These are phyloP conservation scores for Pholiota conissans DNA, from an alignment of 768 basidiomycete genomes.

Conservation along the genomic window DNA sequence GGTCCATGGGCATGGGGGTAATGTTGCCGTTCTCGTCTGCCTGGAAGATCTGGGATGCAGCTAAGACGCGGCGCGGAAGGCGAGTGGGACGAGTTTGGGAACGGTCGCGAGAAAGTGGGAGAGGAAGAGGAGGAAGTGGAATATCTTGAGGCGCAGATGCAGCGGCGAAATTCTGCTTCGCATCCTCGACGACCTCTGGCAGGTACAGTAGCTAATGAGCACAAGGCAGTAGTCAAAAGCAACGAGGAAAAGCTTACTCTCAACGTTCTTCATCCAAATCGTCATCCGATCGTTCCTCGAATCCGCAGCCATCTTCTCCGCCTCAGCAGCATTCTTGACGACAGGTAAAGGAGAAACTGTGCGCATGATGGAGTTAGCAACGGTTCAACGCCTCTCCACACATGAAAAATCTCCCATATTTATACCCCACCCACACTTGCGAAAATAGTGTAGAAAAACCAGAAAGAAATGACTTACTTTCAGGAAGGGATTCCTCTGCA, in stretches of 20 bases:
- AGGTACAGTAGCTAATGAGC: constrained; percentile 11
- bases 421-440: neutral
- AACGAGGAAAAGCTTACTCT: constrained; percentile 51
- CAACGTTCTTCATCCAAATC: constrained; percentile 80
- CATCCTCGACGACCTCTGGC: constrained; percentile 80
- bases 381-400: neutral
- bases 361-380: constrained; percentile 6
- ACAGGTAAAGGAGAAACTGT: constrained; percentile 49
- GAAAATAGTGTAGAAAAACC: neutral
- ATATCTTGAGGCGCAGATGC: constrained; percentile 42
- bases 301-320: constrained; percentile 54
- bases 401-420: neutral
- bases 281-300: constrained; percentile 67
- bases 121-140: constrained; percentile 62
- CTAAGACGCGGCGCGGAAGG: constrained; percentile 60
- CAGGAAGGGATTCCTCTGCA: constrained; percentile 20
- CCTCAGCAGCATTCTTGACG: constrained; percentile 52
- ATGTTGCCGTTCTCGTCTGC: constrained; percentile 42
- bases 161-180: constrained; percentile 71
- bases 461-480: constrained; percentile 19
- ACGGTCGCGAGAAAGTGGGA: constrained; percentile 53
- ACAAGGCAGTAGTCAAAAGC: neutral
- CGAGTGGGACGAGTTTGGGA: constrained; percentile 51
- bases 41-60: constrained; percentile 71
- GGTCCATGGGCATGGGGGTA: constrained; percentile 27